phyloP scores from a whole-genome alignment of 2,329 filamentous ascomycete genomes.

The Colletotrichum lindemuthianum region DNA sequence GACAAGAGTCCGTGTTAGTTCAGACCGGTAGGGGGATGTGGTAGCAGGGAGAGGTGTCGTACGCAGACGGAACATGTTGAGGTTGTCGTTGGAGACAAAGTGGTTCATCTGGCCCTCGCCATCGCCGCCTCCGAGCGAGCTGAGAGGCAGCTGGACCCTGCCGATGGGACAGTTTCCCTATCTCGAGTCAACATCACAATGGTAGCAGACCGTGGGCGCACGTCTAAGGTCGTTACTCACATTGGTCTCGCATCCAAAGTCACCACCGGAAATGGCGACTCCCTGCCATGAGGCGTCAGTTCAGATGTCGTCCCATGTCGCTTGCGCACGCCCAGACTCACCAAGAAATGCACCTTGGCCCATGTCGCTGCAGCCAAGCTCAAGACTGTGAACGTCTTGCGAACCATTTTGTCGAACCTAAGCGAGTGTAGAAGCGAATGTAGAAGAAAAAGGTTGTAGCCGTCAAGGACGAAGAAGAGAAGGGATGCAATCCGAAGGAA shows the following conservation, averaged over 20 bases:
- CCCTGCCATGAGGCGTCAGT: conserved; percentile 38
- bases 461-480: conserved; percentile 6
- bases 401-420: conserved; percentile 25
- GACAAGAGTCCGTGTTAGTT: not conserved
- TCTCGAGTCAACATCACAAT: conserved; percentile 7
- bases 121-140: conserved; percentile 44
- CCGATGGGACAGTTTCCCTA: conserved; percentile 51
- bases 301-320: conserved; percentile 26
- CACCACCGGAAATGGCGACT: conserved; percentile 58
- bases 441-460: not conserved
- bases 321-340: conserved; percentile 17
- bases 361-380: conserved; percentile 27
- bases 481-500: conserved; percentile 30
- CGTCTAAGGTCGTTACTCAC: conserved; percentile 39
- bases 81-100: conserved; percentile 59
- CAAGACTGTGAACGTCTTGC: conserved; percentile 28
- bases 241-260: conserved; percentile 59
- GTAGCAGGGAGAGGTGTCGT: not conserved
- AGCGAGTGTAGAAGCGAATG: conserved; percentile 30
- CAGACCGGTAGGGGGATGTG: conserved; percentile 47
- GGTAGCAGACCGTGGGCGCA: not conserved
- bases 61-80: conserved; percentile 63
- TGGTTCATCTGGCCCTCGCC: conserved; percentile 66
- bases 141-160: conserved; percentile 48
- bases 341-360: conserved; percentile 35